These are phyloP conservation scores for Salinomyces thailandicus DNA, from an alignment of 2,329 filamentous ascomycete genomes.

Conservation along the genomic window DNA sequence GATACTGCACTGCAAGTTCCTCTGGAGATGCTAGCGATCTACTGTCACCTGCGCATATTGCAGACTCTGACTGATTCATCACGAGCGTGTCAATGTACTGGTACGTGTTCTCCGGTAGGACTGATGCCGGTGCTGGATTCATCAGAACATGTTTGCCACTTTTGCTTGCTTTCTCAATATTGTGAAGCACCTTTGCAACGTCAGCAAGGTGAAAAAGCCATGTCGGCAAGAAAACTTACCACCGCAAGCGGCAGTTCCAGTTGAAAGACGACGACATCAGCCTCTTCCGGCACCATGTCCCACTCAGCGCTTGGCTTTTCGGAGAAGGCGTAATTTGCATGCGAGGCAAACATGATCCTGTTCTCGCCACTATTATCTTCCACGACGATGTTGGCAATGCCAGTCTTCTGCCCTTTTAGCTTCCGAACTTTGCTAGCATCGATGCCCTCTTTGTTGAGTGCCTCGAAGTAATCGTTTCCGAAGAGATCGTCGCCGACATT, in stretches of 20 bases:
- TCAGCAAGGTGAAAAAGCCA: not conserved
- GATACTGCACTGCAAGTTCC: conserved; percentile 44
- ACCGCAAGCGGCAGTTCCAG: conserved; percentile 37
- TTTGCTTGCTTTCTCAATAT: conserved; percentile 19
- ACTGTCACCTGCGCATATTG: conserved; percentile 50
- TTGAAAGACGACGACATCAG: conserved; percentile 36
- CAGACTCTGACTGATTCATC: conserved; percentile 84
- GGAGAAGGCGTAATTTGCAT: conserved; percentile 35
- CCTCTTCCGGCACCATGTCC: conserved; percentile 31
- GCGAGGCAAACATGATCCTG: conserved; percentile 38
- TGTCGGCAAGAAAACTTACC: conserved; percentile 12
- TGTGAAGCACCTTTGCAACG: conserved; percentile 22
- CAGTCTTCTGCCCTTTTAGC: conserved; percentile 35
- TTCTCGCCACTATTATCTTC: conserved; percentile 40
- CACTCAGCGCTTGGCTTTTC: conserved; percentile 19
- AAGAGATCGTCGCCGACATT: conserved; percentile 39
- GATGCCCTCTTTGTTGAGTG: conserved; percentile 35
- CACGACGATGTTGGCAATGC: conserved; percentile 40
- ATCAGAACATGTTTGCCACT: conserved; percentile 50
- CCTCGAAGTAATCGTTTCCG: conserved; percentile 30
- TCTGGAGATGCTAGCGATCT: conserved; percentile 20
- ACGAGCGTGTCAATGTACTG: conserved; percentile 63
- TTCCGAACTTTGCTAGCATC: conserved; percentile 30
- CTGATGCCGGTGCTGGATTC: conserved; percentile 67
- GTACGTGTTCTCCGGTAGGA: conserved; percentile 57